phyloP scores from a whole-genome alignment of 2,329 filamentous ascomycete species.

The Calonectria pauciramosa region DNA sequence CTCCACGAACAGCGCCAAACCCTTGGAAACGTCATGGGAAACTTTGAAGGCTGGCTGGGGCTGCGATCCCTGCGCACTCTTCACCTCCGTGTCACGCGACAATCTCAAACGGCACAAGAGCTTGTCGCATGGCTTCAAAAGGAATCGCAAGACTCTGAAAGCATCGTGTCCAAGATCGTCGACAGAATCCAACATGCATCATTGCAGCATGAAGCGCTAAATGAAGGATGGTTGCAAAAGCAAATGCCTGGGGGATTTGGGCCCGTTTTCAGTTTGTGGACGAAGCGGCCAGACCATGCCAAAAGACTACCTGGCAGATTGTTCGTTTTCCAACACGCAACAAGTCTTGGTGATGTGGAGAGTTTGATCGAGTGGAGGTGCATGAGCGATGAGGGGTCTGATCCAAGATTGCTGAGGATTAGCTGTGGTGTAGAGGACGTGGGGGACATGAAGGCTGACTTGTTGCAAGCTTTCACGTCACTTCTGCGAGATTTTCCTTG shows the following conservation, averaged over 20 bases:
- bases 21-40: neutral
- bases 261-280: neutral
- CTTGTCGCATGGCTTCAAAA: neutral
- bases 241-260: neutral
- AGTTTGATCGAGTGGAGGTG: neutral
- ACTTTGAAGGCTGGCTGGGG: neutral
- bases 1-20: neutral
- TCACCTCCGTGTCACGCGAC: neutral
- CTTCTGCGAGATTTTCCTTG: neutral
- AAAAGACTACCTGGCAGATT: neutral
- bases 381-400: neutral
- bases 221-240: neutral
- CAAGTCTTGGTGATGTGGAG: neutral
- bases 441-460: neutral
- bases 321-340: neutral
- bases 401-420: neutral
- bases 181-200: neutral
- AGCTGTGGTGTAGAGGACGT: neutral
- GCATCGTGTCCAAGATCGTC: neutral
- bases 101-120: neutral
- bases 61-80: constrained; percentile 1
- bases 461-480: neutral
- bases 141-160: neutral
- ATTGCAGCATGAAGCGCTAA: neutral
- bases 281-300: neutral